Evolutionary conservation across 2,329 filamentous ascomycete genomes (phyloP).

Genomic region (Trichophyton benhamiae): DNA sequence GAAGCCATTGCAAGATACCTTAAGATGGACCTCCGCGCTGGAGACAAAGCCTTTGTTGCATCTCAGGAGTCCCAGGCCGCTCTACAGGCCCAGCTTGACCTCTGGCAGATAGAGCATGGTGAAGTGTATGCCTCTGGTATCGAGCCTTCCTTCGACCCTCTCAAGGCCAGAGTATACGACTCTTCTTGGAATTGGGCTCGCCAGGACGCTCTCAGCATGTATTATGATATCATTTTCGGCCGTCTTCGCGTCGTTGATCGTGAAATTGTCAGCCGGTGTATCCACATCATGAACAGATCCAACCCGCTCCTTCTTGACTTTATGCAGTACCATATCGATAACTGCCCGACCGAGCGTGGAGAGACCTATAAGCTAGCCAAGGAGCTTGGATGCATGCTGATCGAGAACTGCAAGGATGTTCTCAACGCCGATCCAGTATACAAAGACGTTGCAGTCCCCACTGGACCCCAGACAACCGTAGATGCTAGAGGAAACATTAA

Average conservation of each 20-base stretch:
- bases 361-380: conserved; percentile 98
- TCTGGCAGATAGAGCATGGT: conserved; percentile 91
- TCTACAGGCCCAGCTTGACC: conserved; percentile 81
- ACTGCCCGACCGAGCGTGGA: conserved; percentile 89
- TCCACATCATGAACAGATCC: conserved; percentile 97
- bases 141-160: conserved; percentile 79
- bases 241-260: conserved; percentile 84
- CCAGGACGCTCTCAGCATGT: conserved; percentile 96
- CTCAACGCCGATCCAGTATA: conserved; percentile 73
- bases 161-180: conserved; percentile 94
- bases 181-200: conserved; percentile 99
- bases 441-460: conserved; percentile 90
- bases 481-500: conserved; percentile 85
- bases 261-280: conserved; percentile 97
- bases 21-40: conserved; percentile 92
- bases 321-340: conserved; percentile 99
- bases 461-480: conserved; percentile 82
- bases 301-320: conserved; percentile 93
- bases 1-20: conserved; percentile 91
- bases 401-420: conserved; percentile 95
- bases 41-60: conserved; percentile 81
- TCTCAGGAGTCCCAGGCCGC: conserved; percentile 76
- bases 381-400: conserved; percentile 80
- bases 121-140: conserved; percentile 94
- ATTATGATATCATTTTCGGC: conserved; percentile 97